These are phyloP conservation scores for Citeromyces hawaiiensis DNA, from an alignment of 1,139 yeast species.

Conservation along the genomic window DNA sequence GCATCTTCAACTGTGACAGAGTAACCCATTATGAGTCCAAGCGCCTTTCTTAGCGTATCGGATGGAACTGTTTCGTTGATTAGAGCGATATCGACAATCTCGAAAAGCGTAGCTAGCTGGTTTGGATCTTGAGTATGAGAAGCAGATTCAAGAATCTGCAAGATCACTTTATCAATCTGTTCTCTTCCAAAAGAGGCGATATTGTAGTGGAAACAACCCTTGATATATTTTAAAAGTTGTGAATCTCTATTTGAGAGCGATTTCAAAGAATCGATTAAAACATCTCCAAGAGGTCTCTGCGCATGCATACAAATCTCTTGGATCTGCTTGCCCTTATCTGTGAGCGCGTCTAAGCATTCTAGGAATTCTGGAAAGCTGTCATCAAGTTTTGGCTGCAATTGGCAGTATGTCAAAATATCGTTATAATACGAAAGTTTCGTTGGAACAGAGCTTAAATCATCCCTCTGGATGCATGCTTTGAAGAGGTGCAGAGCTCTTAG, in stretches of 20 bases:
- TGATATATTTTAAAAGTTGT: conserved; percentile 24
- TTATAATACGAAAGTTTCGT: conserved; percentile 43
- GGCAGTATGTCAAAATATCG: conserved; percentile 39
- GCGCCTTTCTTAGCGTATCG: not conserved
- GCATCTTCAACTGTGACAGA: not conserved
- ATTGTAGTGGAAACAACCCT: conserved; percentile 34
- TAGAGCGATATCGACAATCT: not conserved
- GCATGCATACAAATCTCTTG: conserved; percentile 42
- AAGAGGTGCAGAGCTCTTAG: conserved; percentile 41
- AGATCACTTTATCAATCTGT: conserved; percentile 14
- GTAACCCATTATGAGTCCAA: not conserved
- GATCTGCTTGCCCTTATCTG: conserved; percentile 49
- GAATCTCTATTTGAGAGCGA: conserved; percentile 3
- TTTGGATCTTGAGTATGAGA: not conserved
- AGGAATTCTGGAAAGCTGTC: conserved; percentile 40
- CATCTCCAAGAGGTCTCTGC: conserved; percentile 27
- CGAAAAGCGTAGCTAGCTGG: not conserved
- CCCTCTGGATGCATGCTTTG: conserved; percentile 39
- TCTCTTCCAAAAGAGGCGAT: conserved; percentile 28
- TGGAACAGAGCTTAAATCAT: conserved; percentile 28
- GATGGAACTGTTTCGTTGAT: not conserved
- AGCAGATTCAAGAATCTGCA: not conserved
- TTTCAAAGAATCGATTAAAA: conserved; percentile 15
- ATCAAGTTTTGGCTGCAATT: conserved; percentile 23
- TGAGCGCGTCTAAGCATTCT: conserved; percentile 34